Conservation (phyloP, 495 filamentous ascomycete species). For the Apodospora peruviana region DNA sequence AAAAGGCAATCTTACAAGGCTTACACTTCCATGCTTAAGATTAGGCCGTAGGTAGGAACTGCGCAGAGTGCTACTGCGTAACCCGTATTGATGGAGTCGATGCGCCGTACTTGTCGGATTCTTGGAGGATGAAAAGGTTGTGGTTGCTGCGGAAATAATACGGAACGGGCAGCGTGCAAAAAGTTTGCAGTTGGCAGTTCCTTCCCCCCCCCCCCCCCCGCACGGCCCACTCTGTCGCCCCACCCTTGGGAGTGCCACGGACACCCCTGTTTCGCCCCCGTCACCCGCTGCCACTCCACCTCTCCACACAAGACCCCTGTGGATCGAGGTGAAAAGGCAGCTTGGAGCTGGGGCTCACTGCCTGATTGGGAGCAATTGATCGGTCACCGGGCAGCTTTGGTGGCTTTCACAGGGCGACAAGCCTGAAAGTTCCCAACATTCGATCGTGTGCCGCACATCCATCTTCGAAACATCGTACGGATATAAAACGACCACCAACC, state of each 20-base stretch:
- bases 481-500: neutral
- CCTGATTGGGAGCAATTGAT: too few relatives aligned
- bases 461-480: neutral
- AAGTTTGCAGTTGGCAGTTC: neutral
- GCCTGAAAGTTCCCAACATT: neutral
- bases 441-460: neutral
- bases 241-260: neutral
- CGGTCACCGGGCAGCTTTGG: neutral
- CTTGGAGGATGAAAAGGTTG: neutral
- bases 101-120: neutral
- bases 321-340: neutral
- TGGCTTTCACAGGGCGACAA: neutral
- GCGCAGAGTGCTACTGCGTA: too few relatives aligned
- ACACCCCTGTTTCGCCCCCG: neutral
- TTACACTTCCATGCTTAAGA: too few relatives aligned
- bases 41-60: neutral
- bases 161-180: too few relatives aligned
- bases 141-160: too few relatives aligned
- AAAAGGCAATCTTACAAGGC: too few relatives aligned
- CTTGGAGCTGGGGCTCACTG: too few relatives aligned
- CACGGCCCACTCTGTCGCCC: neutral
- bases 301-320: neutral
- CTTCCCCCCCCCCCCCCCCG: too few relatives aligned
- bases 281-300: neutral
- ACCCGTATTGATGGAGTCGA: too few relatives aligned